phyloP scores from a whole-genome alignment of 2,329 filamentous ascomycete genomes.

The Fusarium odoratissimum region DNA sequence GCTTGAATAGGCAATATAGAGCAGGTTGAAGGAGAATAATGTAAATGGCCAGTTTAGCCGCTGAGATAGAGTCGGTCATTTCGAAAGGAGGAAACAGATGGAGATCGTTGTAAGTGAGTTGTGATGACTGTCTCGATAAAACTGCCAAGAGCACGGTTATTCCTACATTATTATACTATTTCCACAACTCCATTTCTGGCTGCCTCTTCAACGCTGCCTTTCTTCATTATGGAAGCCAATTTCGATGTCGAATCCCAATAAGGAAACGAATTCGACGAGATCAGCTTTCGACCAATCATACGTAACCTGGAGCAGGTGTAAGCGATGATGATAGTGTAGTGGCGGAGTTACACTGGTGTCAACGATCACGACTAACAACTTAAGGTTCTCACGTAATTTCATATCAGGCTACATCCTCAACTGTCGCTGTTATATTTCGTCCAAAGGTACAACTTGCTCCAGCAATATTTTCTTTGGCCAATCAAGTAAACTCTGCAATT shows the following conservation, averaged over 20 bases:
- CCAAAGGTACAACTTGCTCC: neutral
- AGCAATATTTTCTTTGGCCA: neutral
- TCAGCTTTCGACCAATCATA: neutral
- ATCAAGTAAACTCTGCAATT: slow-evolving; percentile 2
- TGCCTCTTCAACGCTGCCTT: slow-evolving; percentile 3
- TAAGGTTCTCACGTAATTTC: neutral
- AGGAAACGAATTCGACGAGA: neutral
- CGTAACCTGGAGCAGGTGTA: neutral
- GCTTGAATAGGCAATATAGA: slow-evolving; percentile 15
- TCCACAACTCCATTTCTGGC: neutral
- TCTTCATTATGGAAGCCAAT: neutral
- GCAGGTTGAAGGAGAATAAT: slow-evolving; percentile 16
- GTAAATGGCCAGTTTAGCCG: slow-evolving; percentile 7
- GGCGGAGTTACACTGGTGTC: neutral
- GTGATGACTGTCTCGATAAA: neutral
- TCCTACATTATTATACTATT: slow-evolving; percentile 3
- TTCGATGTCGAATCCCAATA: slow-evolving; percentile 1
- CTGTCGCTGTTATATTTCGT: too few species aligned
- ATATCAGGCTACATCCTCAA: neutral
- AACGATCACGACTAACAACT: neutral
- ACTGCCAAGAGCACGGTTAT: neutral
- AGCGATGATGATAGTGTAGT: neutral
- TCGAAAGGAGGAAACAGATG: neutral
- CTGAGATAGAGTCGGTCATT: slow-evolving; percentile 13
- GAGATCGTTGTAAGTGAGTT: neutral